Base-by-base conservation (phyloP, 257 asterid genomes). In the Parsonsia alboflavescens region DNA sequence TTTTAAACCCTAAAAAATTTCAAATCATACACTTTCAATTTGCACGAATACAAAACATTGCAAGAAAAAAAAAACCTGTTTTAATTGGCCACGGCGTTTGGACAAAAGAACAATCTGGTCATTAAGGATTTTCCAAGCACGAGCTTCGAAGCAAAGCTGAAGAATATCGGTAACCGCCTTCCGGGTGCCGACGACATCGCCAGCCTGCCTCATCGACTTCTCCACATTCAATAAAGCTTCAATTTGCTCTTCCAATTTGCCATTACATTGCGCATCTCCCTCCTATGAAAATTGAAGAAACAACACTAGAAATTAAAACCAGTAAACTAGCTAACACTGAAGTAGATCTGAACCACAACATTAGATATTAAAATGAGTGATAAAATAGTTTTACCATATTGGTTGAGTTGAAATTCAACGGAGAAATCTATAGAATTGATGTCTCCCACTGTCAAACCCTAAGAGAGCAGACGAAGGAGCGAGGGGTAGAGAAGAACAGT, bases 11-110 rank as follows among this genome's bases (percentile, higher is more conserved):
- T 1, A 46, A 33, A 22, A 52, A 50, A 10, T 0, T n/a, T 36
- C 45, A 44, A 53, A 53, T 28, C 44, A 19, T 17, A 11, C 16
- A 3, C 45, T 64, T 26, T 5, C 44, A n/a, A 54, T 15, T 41
- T 16, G 42, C n/a, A 16, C 19, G 12, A 41, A n/a, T 24, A 44
- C 11, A 71, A 64, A 64, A 53, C 2, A 17, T 22, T 7, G 2
- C 2, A 64, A 68, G 68, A 8, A 71, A 53, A 12, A 57, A 45
- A 42, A 63, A 7, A 39, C 99, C 98, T 95, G 99, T 73, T 95
- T 95, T 78, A 95, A 82, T 86, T 95, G 98, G 21, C 99, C 99
- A 56, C 97, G 96, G 73, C 99, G 95, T 85, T 95, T 95, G 67
- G 98, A 95, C 45, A 92, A 77, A 21, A 92, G 88, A 76, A 92